Base-by-base conservation (phyloP, 306 rosid species). In the Betula pendula region DNA sequence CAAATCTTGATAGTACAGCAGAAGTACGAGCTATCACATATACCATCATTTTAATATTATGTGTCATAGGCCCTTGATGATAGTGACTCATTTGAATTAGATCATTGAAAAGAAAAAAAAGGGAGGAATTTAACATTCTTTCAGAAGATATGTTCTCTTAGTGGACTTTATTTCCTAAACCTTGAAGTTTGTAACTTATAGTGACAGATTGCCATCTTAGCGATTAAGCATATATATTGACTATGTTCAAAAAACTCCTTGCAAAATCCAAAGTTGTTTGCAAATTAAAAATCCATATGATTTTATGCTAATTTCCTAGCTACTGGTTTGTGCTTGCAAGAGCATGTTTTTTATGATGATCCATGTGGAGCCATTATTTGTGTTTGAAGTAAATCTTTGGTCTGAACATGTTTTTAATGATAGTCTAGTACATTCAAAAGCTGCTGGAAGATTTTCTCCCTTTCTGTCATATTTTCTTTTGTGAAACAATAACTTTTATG, bases 1-100 rank as follows among this genome's bases (percentile, higher is more conserved):
- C 98, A 72, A 95, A 95, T 89, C 98, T 95, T 75, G 98, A 95
- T 82, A 95, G 97, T 87, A 80, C 96, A 50, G 98, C 98, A 19
- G 98, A 95, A 87, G 98, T 95, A 90, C 72, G 97, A 73, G 60
- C 42, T 77, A 49, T 74, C 20, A 8, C n/a, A n/a, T 49, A n/a
- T 70, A 13, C 27, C 24, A 25, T 65, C 25, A 45, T 25, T 82
- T 74, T 43, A 48, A 14, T 68, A 47, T 24, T 55, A 35, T 31
- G 6, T 65, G 25, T 65, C 47, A 65, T 65, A 8, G 70, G 40
- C 17, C 47, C 75, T 77, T 76, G 62, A 71, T 81, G 75, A 42
- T 71, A 47, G 71, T 62, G 58, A 43, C 62, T 70, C 22, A 3
- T 60, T 49, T 70, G 65, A 76, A 62, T 70, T 48, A 45, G 44